A percentile compares a stretch with the other conserved stretches of the same genome.
phyloP scores from a whole-genome alignment of 2,329 filamentous ascomycete species.

The Colletotrichum shisoi region DNA sequence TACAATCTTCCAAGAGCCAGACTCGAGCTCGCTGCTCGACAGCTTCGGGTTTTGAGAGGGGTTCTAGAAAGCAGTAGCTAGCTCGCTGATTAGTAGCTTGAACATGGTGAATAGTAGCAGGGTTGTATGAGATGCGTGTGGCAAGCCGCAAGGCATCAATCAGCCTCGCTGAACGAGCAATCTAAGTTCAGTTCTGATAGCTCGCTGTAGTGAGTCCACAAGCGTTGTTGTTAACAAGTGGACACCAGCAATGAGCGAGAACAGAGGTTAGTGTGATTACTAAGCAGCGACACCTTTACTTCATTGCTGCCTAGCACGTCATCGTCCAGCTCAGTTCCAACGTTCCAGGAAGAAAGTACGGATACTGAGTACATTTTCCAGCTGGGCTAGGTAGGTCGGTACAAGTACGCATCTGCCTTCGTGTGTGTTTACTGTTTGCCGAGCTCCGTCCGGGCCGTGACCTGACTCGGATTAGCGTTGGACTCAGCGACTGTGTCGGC shows the following conservation, averaged over 20 bases:
- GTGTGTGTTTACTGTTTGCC: too few species aligned
- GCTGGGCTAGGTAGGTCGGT: too few species aligned
- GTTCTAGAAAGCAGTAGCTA: not conserved
- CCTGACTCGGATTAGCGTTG: constrained; percentile 7
- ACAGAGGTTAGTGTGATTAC: not conserved
- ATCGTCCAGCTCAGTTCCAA: not conserved
- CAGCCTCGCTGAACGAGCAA: not conserved
- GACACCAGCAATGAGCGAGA: not conserved
- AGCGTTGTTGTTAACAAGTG: not conserved
- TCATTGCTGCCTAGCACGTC: not conserved
- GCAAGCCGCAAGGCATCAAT: not conserved
- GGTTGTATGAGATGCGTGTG: not conserved
- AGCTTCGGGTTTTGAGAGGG: constrained; percentile 81
- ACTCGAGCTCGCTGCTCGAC: constrained; percentile 85
- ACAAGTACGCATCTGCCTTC: not conserved
- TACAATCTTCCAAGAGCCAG: constrained; percentile 90
- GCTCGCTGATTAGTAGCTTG: not conserved
- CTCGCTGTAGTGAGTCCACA: not conserved
- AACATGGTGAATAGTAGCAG: not conserved
- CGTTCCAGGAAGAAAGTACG: too few species aligned
- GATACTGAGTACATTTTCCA: too few species aligned
- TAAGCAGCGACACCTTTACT: not conserved
- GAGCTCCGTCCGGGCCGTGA: constrained; percentile 4
- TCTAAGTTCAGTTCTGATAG: not conserved
- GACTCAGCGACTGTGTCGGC: not conserved